phyloP scores from a whole-genome alignment of 164 flowering plant genomes.

The Echeveria elegans region DNA sequence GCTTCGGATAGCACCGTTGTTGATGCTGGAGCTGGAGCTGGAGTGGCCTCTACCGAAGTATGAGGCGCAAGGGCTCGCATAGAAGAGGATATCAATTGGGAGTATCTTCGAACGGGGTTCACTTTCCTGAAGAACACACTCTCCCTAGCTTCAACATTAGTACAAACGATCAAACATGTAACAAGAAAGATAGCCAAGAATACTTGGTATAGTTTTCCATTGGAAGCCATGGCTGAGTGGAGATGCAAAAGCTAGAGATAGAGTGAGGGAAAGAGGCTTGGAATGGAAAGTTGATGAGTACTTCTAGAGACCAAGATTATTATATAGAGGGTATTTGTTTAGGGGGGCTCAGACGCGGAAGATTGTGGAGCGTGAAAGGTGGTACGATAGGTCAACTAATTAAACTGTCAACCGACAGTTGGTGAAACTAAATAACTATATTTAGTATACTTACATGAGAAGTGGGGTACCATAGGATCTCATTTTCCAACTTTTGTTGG shows the following conservation, averaged over 20 bases:
- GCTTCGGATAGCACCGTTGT: neutral
- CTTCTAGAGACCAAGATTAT: neutral
- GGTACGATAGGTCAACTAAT: too few species aligned
- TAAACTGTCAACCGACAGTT: neutral
- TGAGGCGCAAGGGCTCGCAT: neutral
- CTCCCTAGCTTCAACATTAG: neutral
- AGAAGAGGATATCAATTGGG: neutral
- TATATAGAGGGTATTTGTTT: neutral
- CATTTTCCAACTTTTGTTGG: neutral
- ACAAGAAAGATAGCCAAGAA: neutral
- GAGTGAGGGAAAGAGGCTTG: neutral
- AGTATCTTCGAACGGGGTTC: neutral
- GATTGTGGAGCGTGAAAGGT: constrained; percentile 5
- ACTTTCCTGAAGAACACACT: neutral
- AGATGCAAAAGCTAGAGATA: neutral
- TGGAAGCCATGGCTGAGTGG: neutral
- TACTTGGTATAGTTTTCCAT: neutral
- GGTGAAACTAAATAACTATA: constrained; percentile 7
- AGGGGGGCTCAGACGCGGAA: neutral
- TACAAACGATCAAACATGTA: neutral
- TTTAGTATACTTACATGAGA: neutral
- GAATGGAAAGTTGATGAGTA: neutral
- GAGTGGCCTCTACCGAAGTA: neutral
- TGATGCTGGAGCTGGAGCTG: neutral
- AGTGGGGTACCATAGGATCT: neutral